A percentile compares a stretch with the other conserved stretches of the same genome.
phyloP scores from a whole-genome alignment of 148 eudicot genomes.

The Cornus controversa region DNA sequence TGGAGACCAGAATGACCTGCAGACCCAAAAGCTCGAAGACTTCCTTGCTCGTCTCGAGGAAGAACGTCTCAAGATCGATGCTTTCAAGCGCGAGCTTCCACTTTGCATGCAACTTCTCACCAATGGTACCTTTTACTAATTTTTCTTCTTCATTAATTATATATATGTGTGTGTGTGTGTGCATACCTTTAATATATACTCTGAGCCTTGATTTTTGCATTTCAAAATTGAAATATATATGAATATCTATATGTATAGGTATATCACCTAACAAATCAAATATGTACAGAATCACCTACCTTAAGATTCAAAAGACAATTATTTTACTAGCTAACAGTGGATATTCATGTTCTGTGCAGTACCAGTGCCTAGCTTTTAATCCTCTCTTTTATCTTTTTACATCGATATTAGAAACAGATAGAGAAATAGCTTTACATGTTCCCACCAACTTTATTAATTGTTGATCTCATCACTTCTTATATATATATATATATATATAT shows the following conservation, averaged over 20 bases:
- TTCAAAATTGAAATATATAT: not conserved
- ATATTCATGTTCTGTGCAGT: slow-evolving; percentile 27
- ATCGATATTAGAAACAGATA: slow-evolving; percentile 12
- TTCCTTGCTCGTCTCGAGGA: slow-evolving; percentile 79
- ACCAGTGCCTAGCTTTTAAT: slow-evolving; percentile 18
- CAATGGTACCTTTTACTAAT: slow-evolving; percentile 47
- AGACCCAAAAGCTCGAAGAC: slow-evolving; percentile 64
- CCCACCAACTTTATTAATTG: slow-evolving; percentile 15
- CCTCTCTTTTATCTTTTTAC: slow-evolving; percentile 19
- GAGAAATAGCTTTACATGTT: slow-evolving; percentile 35
- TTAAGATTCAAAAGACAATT: slow-evolving; percentile 11
- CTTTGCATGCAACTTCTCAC: slow-evolving; percentile 92
- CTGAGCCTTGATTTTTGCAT: not conserved
- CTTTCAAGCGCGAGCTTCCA: slow-evolving; percentile 96
- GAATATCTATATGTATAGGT: not conserved
- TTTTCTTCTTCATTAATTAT: too few relatives aligned
- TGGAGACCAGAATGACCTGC: slow-evolving; percentile 38
- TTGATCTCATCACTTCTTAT: not conserved
- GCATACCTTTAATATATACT: not conserved
- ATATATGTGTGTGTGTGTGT: too few relatives aligned
- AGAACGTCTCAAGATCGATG: slow-evolving; percentile 91
- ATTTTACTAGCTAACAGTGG: slow-evolving; percentile 10
- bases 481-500: too few relatives aligned
- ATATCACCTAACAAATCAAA: not conserved
- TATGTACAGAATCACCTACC: not conserved